Evolutionary conservation across 2,329 filamentous ascomycete species (phyloP).

Genomic region (Diaporthe nobilis): DNA sequence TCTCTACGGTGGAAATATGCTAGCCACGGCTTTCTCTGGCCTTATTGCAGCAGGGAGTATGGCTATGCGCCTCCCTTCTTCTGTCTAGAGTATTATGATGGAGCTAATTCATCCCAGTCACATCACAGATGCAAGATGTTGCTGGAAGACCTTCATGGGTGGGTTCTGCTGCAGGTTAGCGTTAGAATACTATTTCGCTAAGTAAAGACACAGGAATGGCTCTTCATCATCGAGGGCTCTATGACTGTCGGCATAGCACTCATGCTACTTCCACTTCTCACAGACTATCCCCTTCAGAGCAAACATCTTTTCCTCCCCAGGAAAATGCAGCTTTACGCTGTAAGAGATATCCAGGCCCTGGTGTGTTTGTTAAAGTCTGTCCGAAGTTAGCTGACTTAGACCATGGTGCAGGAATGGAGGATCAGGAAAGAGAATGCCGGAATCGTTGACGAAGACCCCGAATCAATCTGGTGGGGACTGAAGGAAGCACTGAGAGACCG

Average conservation of each 20-base stretch:
- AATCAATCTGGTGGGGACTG: constrained; percentile 44
- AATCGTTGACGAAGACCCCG: constrained; percentile 45
- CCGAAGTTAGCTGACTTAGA: background rate
- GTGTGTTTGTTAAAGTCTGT: background rate
- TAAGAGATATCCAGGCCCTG: background rate
- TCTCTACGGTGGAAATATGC: constrained; percentile 53
- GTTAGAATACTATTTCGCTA: background rate
- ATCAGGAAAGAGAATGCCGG: constrained; percentile 47
- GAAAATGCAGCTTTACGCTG: constrained; percentile 39
- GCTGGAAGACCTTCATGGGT: constrained; percentile 15
- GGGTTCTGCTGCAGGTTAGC: background rate
- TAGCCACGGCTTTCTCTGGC: constrained; percentile 54
- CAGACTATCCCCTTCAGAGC: constrained; percentile 43
- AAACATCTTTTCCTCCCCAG: constrained; percentile 41
- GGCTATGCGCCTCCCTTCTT: background rate
- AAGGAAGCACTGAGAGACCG: constrained; percentile 40
- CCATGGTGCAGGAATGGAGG: constrained; percentile 46
- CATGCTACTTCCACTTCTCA: constrained; percentile 41
- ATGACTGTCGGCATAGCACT: constrained; percentile 53
- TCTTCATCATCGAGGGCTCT: constrained; percentile 55
- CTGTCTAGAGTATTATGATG: no score
- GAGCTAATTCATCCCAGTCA: background rate
- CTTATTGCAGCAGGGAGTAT: constrained; percentile 49
- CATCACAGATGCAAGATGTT: background rate
- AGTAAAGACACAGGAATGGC: constrained; percentile 46